Conservation (phyloP, 2,329 filamentous ascomycete genomes). For the Penicillium nordicum region DNA sequence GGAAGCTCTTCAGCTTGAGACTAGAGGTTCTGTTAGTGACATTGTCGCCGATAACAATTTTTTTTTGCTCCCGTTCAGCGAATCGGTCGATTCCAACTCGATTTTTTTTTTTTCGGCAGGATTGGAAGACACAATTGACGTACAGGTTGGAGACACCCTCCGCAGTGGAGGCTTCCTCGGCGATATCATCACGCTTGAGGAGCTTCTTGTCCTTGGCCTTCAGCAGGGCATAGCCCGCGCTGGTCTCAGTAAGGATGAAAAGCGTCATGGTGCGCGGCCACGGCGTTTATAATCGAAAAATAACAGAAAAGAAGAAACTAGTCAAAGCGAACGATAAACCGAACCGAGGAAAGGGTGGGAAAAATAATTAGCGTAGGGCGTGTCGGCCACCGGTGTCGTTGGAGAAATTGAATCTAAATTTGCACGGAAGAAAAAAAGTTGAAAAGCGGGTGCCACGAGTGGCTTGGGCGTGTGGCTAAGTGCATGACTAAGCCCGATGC, state of each 20-base stretch:
- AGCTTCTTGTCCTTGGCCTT: conserved; percentile 99
- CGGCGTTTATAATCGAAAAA: conserved; percentile 26
- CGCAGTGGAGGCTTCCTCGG: conserved; percentile 69
- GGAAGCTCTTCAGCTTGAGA: conserved; percentile 93
- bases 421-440: conserved; percentile 35
- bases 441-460: conserved; percentile 30
- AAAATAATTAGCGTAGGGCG: conserved; percentile 29
- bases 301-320: conserved; percentile 14
- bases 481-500: conserved; percentile 31
- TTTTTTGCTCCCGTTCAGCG: conserved; percentile 23
- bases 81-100: conserved; percentile 4
- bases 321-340: conserved; percentile 13
- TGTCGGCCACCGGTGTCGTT: conserved; percentile 34
- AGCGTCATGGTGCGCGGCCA: conserved; percentile 66
- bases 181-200: conserved; percentile 78
- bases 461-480: conserved; percentile 27
- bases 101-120: conserved; percentile 7
- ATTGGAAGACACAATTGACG: conserved; percentile 40
- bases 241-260: conserved; percentile 91
- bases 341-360: conserved; percentile 15
- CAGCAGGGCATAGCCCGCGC: conserved; percentile 95
- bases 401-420: conserved; percentile 36
- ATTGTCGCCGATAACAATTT: conserved; percentile 19
- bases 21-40: conserved; percentile 45
- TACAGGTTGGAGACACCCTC: conserved; percentile 85